Evolutionary conservation across 768 basidiomycete genomes (phyloP), one percentile per base, ranked within the genome.

Genomic region (Termitomyces titanicus): DNA sequence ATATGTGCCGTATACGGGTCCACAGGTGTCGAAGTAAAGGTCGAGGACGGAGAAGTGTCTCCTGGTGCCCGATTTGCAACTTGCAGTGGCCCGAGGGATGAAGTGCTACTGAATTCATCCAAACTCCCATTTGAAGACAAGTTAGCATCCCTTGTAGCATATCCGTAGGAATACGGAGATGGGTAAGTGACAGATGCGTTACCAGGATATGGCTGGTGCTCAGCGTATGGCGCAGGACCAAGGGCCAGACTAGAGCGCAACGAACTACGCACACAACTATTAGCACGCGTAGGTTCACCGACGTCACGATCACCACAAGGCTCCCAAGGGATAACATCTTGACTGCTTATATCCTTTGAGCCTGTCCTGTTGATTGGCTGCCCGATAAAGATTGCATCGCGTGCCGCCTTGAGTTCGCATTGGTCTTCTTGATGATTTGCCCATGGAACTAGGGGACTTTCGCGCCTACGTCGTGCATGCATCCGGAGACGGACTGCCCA

Each of bases 61-160:
- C 77, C 81, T 8, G 79, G 76, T 2, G 71, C 64, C 50, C 75
- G 67, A 61, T 84, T 83, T 25, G 78, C 69, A 45, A 84, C 74
- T 44, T 72, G 75, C 17, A 83, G 70, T 12, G 66, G 70, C 4
- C 80, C 80, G 0, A 82, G 69, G 3, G 75, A 72, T 37, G 63
- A 62, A 33, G 61, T 61, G 25, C 64, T 63, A 50, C 68, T 73
- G n/a, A n/a, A 49, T 39, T 69, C 68, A 51, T 39, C 61, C 49
- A 42, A 63, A 61, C 33, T 67, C 40, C 33, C 57, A 38, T 64
- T 62, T 31, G 57, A 50, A 33, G 67, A 68, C 5, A 65, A 54
- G 37, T 73, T 35, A 11, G 51, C 25, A 2, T 49, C 35, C 8
- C 35, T 37, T 24, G 57, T 58, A 9, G 63, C 60, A 54, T 68